These are phyloP conservation scores for Fraxinus sp. DNA, from an alignment of 305 asterid genomes.

Conservation along the genomic window DNA sequence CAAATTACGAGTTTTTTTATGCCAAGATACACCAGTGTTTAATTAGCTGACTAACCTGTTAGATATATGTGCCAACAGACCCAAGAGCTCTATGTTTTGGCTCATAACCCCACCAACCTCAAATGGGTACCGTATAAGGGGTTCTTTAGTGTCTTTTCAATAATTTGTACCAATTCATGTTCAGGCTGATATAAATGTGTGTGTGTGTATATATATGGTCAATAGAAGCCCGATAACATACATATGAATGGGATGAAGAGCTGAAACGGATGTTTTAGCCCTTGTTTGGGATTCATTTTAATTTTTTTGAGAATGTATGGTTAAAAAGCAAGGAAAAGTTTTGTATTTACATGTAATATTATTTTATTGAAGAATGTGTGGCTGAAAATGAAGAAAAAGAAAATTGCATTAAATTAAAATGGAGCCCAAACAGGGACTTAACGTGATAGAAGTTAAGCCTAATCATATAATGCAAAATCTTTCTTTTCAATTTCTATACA, in stretches of 20 bases:
- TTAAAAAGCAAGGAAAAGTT: not conserved
- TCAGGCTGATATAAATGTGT: not conserved
- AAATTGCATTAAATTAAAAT: not conserved
- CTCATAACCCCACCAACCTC: not conserved
- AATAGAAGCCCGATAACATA: not conserved
- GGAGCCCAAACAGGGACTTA: not conserved
- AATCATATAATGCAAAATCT: not conserved
- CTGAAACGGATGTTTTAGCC: not conserved
- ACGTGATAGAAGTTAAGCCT: not conserved
- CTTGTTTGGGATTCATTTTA: not conserved
- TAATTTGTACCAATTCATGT: not conserved
- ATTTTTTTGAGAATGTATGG: not conserved
- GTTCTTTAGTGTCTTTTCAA: not conserved
- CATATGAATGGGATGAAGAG: not conserved
- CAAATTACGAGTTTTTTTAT: not conserved
- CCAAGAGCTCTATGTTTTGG: not conserved
- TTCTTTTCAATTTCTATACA: not conserved
- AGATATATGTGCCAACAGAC: not conserved
- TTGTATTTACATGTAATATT: not conserved
- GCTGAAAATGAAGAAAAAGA: not conserved
- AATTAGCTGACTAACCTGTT: not conserved
- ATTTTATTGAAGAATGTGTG: not conserved
- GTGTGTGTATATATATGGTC: not conserved
- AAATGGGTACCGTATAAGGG: not conserved
- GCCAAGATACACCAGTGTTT: not conserved